These are phyloP conservation scores for Sclerotinia subarctica DNA, from an alignment of 2,329 filamentous ascomycete genomes.

Conservation along the genomic window DNA sequence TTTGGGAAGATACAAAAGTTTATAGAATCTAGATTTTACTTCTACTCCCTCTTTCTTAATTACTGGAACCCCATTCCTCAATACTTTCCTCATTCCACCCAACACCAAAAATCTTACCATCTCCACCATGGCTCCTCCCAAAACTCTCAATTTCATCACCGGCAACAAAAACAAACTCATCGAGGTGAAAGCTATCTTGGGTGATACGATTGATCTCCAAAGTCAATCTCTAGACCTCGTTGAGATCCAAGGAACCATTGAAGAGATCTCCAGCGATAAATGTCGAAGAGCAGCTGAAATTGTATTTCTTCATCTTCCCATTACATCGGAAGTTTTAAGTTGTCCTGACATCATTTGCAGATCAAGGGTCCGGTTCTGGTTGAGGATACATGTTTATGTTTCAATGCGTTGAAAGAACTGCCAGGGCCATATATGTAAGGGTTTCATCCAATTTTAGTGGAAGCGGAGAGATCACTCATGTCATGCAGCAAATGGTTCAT, in stretches of 20 bases:
- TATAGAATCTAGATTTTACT: not conserved
- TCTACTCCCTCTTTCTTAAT: not conserved
- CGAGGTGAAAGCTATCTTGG: slow-evolving; percentile 86
- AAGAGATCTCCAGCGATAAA: slow-evolving; percentile 89
- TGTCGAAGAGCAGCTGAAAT: slow-evolving; percentile 75
- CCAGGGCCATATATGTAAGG: slow-evolving; percentile 91
- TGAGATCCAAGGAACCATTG: slow-evolving; percentile 88
- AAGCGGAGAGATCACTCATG: not conserved
- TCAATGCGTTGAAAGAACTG: slow-evolving; percentile 83
- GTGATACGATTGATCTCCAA: slow-evolving; percentile 65
- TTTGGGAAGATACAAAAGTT: not conserved
- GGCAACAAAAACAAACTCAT: slow-evolving; percentile 91
- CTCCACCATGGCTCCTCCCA: slow-evolving; percentile 29
- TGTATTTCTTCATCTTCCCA: slow-evolving; percentile 47
- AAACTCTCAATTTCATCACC: slow-evolving; percentile 84
- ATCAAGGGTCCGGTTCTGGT: slow-evolving; percentile 84
- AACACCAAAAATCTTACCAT: not conserved
- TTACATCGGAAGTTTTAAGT: not conserved
- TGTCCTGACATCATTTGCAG: slow-evolving; percentile 44
- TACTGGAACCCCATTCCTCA: not conserved
- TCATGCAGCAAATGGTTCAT: slow-evolving; percentile 85
- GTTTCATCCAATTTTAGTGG: not conserved
- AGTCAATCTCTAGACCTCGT: slow-evolving; percentile 75
- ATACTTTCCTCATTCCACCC: not conserved
- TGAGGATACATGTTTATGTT: slow-evolving; percentile 94